These are phyloP conservation scores for Colletotrichum echinochloae DNA, from an alignment of 2,329 filamentous ascomycete genomes.

Conservation along the genomic window DNA sequence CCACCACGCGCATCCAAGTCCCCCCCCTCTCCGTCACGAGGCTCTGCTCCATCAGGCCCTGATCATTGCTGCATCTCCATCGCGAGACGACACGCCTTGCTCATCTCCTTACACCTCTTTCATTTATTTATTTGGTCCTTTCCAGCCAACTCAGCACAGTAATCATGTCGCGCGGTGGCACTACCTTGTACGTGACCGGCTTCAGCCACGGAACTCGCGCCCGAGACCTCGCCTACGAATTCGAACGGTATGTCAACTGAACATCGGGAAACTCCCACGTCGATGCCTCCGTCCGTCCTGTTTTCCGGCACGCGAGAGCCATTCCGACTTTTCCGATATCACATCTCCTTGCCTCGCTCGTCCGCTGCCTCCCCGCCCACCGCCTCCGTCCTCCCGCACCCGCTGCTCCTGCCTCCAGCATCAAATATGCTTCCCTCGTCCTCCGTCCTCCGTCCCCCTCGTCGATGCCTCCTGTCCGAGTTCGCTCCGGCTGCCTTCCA, in stretches of 20 bases:
- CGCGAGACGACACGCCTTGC: conserved; percentile 3
- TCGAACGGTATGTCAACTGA: conserved; percentile 96
- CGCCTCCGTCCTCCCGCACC: conserved; percentile 50
- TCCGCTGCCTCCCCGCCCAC: conserved; percentile 48
- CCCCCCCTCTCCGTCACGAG: conserved; percentile 7
- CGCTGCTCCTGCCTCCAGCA: conserved; percentile 47
- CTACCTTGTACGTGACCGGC: conserved; percentile 97
- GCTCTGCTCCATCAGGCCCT: conserved; percentile 36
- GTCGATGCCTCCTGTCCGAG: conserved; percentile 45
- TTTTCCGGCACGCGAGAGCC: conserved; percentile 48
- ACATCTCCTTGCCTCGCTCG: conserved; percentile 48
- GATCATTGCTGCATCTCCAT: conserved; percentile 16
- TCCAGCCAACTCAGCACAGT: conserved; percentile 34
- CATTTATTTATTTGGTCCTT: conserved; percentile 23
- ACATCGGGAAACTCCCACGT: conserved; percentile 52
- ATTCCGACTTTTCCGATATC: conserved; percentile 48
- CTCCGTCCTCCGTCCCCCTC: conserved; percentile 60
- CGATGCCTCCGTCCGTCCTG: conserved; percentile 62
- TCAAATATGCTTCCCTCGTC: conserved; percentile 54
- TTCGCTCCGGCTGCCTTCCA: conserved; percentile 35
- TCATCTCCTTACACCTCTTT: conserved; percentile 24
- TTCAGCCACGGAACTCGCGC: conserved; percentile 99
- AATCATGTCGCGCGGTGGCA: conserved; percentile 90
- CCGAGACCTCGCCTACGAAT: conserved; percentile 99
- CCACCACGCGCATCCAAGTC: conserved; percentile 33